A percentile compares a stretch with the other conserved stretches of the same genome.
Conservation (phyloP, 306 rosid species). For the Begonia masoniana region DNA sequence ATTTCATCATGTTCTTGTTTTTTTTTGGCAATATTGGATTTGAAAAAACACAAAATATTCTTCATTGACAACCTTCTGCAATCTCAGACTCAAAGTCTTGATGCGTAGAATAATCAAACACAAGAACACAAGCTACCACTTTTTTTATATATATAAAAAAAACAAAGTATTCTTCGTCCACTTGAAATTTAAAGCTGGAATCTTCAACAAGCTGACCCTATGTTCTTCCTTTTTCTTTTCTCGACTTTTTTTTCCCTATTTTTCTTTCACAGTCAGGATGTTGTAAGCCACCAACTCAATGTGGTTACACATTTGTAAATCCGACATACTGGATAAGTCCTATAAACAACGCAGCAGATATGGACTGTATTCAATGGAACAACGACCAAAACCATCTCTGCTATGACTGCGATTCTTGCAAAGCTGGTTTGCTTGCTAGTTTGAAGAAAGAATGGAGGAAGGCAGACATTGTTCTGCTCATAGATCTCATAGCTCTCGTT, state of each 20-base stretch:
- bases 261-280: constrained; percentile 52
- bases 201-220: too few species aligned
- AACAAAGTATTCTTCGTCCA: too few species aligned
- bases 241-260: background rate
- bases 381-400: constrained; percentile 81
- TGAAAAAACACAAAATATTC: too few species aligned
- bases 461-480: constrained; percentile 46
- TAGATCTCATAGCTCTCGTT: constrained; percentile 48
- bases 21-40: too few species aligned
- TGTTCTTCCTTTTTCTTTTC: too few species aligned
- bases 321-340: constrained; percentile 93
- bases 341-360: constrained; percentile 54
- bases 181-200: too few species aligned
- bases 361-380: constrained; percentile 85
- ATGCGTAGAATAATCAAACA: too few species aligned
- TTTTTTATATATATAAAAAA: too few species aligned
- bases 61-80: too few species aligned
- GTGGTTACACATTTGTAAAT: constrained; percentile 76
- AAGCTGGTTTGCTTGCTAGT: constrained; percentile 67
- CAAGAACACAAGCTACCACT: too few species aligned
- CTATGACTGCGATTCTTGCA: constrained; percentile 71
- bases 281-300: constrained; percentile 79
- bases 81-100: too few species aligned
- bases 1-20: too few species aligned
- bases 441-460: constrained; percentile 65